Base-by-base conservation (phyloP, 2,329 filamentous ascomycete genomes). In the Fusarium solani-melongenae region DNA sequence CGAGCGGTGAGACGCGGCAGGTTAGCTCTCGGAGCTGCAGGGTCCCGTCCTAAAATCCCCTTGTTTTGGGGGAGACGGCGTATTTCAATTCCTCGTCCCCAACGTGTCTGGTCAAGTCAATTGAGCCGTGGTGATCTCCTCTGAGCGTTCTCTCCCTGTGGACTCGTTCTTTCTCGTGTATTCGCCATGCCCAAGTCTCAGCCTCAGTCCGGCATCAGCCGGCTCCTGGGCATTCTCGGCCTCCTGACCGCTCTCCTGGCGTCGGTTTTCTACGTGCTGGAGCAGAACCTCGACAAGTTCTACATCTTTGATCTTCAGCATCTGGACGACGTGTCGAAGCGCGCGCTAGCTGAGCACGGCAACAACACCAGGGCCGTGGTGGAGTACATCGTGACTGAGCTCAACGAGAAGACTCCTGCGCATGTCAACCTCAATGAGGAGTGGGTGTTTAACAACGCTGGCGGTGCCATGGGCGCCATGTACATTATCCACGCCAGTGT, bases 391-490 rank as follows among this genome's bases (percentile, higher is more conserved):
- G 90, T 94, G 60, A 79, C 84, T 69, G 91, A 94, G 83, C 87
- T 97, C 64, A 85, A 86, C 75, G 79, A 80, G 56, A 88, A 87
- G 77, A 77, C 84, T 80, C 81, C 83, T 59, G 77, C 78, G 58
- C 84, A 94, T 82, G 79, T 96, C 79, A 94, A 93, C 84, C 81
- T 89, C 64, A 85, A 92, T 67, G 90, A 96, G 84, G 92, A 96
- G 82, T 97, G 94, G 94, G 88, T 97, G 53, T 96, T 97, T 79
- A 97, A 97, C 87, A 97, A 97, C 79, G 94, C 94, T 60, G 94
- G 94, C 61, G 94, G 94, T 72, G 94, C 94, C 61, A 97, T 97
- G 94, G 94, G 94, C 64, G 93, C 89, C 79, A 96, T 97, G 94
- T 95, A 94, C 82, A 92, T 97, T 74, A 92, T 97, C 78, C 94